phyloP scores from a whole-genome alignment of 192 early-diverging fungal genomes.

The Bifiguratus adelaidae region DNA sequence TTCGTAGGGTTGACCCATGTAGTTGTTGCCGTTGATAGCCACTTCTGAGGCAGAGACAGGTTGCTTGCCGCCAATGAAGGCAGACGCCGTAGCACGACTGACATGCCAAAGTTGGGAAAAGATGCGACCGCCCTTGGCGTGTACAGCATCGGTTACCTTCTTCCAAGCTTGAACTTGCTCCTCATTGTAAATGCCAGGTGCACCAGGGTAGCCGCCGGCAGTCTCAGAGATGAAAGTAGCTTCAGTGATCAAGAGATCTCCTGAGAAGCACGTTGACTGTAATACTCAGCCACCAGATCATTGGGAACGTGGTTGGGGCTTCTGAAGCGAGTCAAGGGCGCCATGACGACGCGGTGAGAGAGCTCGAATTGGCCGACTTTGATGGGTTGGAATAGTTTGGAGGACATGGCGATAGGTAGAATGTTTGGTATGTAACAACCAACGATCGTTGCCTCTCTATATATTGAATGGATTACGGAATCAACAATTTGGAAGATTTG shows the following conservation, averaged over 20 bases:
- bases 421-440: no score
- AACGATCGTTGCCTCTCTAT: no score
- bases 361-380: slow-evolving; percentile 3
- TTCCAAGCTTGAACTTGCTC: slow-evolving; percentile 38
- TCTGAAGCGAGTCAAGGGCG: slow-evolving; percentile 9
- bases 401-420: background rate
- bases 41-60: slow-evolving; percentile 14
- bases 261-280: slow-evolving; percentile 8
- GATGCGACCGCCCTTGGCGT: slow-evolving; percentile 40
- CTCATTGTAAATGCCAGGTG: slow-evolving; percentile 18
- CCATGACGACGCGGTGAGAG: slow-evolving; percentile 7
- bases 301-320: slow-evolving; percentile 2
- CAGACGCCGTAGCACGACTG: slow-evolving; percentile 5
- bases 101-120: slow-evolving; percentile 45
- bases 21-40: slow-evolving; percentile 2
- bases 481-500: no score
- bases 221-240: slow-evolving; percentile 4
- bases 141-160: slow-evolving; percentile 36
- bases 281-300: slow-evolving; percentile 5
- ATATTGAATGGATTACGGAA: no score
- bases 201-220: slow-evolving; percentile 1
- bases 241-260: no score
- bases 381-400: slow-evolving; percentile 8
- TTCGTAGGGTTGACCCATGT: slow-evolving; percentile 6
- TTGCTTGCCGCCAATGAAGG: background rate